Conservation (phyloP, 2,329 filamentous ascomycete species). For the Monosporascus sp. region DNA sequence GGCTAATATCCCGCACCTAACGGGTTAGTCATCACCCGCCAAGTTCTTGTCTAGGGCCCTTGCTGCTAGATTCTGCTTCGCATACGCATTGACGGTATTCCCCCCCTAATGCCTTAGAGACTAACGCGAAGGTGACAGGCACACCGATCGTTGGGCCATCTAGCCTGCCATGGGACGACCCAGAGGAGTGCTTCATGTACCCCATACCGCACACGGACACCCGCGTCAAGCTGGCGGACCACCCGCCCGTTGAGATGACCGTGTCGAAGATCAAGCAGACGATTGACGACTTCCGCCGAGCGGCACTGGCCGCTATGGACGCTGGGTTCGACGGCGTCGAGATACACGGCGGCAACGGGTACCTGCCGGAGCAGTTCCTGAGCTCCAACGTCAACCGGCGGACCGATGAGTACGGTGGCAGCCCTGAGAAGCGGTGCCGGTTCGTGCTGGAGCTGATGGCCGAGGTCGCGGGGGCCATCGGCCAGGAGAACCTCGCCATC, state of each 20-base stretch:
- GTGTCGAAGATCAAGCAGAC: slow-evolving; percentile 23
- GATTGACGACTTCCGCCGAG: slow-evolving; percentile 18
- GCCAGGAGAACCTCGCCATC: slow-evolving; percentile 22
- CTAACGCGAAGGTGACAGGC: neutral
- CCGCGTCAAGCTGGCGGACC: slow-evolving; percentile 16
- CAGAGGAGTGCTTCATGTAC: neutral
- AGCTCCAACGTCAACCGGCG: slow-evolving; percentile 22
- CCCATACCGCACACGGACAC: slow-evolving; percentile 4
- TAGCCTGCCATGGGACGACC: neutral
- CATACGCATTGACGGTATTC: neutral
- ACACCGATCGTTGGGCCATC: neutral
- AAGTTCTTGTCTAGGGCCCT: too few species aligned
- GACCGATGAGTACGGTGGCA: slow-evolving; percentile 27
- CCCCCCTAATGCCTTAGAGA: neutral
- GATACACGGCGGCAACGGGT: slow-evolving; percentile 18
- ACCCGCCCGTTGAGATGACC: slow-evolving; percentile 35
- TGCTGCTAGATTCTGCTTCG: too few species aligned
- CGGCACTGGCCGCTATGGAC: slow-evolving; percentile 18
- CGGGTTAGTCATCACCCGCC: slow-evolving; percentile 1
- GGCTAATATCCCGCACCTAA: slow-evolving; percentile 15
- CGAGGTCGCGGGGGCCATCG: slow-evolving; percentile 22
- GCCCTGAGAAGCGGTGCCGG: slow-evolving; percentile 23
- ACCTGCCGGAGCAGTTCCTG: slow-evolving; percentile 17
- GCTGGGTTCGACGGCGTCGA: slow-evolving; percentile 50
- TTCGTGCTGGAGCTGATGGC: slow-evolving; percentile 28